Evolutionary conservation across 2,329 filamentous ascomycete genomes (phyloP).

Genomic region (Pseudocercospora macadamiae): DNA sequence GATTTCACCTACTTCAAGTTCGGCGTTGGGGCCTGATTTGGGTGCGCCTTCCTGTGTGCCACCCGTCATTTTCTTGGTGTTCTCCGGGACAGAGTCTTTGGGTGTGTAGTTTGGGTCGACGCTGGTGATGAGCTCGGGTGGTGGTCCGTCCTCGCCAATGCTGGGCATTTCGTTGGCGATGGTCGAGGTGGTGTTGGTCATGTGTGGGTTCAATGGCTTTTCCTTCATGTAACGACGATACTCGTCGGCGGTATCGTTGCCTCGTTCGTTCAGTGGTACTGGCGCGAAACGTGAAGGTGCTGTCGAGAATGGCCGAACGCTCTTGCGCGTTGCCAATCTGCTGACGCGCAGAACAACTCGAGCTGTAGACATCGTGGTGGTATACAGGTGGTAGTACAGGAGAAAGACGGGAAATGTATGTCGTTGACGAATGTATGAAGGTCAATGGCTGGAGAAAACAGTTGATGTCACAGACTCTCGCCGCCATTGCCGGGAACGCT

Average conservation of each 20-base stretch:
- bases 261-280: constrained; percentile 50
- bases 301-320: constrained; percentile 44
- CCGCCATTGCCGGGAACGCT: no score
- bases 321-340: constrained; percentile 42
- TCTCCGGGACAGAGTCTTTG: constrained; percentile 63
- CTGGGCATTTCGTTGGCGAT: constrained; percentile 65
- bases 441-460: neutral
- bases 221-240: constrained; percentile 60
- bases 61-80: constrained; percentile 67
- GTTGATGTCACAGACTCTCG: no score
- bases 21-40: constrained; percentile 55
- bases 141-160: constrained; percentile 59
- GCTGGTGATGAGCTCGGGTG: constrained; percentile 63
- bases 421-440: no score
- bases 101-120: constrained; percentile 60
- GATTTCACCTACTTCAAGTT: constrained; percentile 83
- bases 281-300: constrained; percentile 40
- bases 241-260: constrained; percentile 56
- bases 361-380: constrained; percentile 49
- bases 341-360: constrained; percentile 50
- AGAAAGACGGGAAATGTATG: neutral
- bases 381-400: neutral
- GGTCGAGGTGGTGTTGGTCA: constrained; percentile 67
- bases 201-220: constrained; percentile 62
- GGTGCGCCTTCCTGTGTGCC: constrained; percentile 59